Evolutionary conservation across 2,329 filamentous ascomycete genomes (phyloP), one percentile per base, ranked within the genome.

Genomic region (Claviceps purpurea): DNA sequence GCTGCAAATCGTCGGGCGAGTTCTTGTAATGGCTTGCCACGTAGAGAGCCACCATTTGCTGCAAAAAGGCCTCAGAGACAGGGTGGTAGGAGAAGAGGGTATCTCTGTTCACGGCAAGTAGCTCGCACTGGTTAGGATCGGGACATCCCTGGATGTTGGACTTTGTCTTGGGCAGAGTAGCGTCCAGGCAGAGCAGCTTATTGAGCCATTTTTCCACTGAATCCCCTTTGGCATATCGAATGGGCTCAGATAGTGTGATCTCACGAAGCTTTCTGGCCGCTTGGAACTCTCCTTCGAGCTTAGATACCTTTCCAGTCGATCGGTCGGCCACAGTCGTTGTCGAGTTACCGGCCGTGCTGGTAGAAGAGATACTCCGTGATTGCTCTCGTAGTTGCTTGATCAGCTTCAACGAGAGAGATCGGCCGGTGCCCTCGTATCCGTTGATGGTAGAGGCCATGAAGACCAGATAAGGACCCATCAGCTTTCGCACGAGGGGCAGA

Each of bases 401-500:
- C 58, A 98, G 77, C 71, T 98, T 98, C 51, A 98, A 73, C 0
- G 93, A 97, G 5, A 98, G 76, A 1, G 93, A 97, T 53, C 93
- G 82, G 42, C 93, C 93, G 6, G 93, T 98, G 52, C 93, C 93
- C 72, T 98, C 93, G 65, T 98, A 98, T 54, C 93, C 93, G 64
- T 97, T 97, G 71, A 98, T 96, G 1, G 93, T 98, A 0, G 93
- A 98, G 1, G 94, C 89, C 93, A 98, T 97, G 70, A 98, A 98
- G 8, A 97, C 89, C 40, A 98, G 75, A 68, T 98, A 98, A 14
- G 91, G 91, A 0, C 93, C 93, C 81, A 98, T 90, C 42, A 98
- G 76, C 70, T 96, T 96, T 60, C 85, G 79, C 7, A 98, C 93
- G 2, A 97, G 73, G 0, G 93, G 93, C 11, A 98, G 70, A 13